Evolutionary conservation across 2,329 filamentous ascomycete genomes (phyloP), one percentile per base, ranked within the genome.

Genomic region (Geoglossum cookeanum): DNA sequence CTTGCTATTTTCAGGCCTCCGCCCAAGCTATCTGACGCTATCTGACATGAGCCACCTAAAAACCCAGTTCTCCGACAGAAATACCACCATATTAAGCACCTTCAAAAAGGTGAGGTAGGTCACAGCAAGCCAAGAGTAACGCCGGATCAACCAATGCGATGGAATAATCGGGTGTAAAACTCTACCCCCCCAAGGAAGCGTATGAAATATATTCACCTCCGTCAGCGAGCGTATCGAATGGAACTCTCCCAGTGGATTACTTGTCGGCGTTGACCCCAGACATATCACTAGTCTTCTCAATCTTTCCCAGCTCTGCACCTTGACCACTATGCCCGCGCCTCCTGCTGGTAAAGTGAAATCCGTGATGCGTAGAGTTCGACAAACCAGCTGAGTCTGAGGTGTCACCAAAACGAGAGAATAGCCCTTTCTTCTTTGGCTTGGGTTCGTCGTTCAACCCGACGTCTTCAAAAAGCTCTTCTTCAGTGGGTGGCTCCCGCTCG

Each of bases 381-480:
- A 62, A 61, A 48, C 64, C 63, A n/a, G 58, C 47, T 32, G 57
- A 49, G 57, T 64, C 64, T 42, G 61, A 62, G 57, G 67, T 69
- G 59, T 90, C 85, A 56, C 84, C 84, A 65, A 96, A 89, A 62
- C 85, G 82, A 54, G 87, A 78, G 62, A 97, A 87, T 66, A 95
- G 83, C 11, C 85, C 78, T 58, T 81, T 83, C 72, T 87, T 90
- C 74, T 87, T 89, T 15, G 77, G 71, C 63, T 81, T 82, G 54
- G 77, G 72, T 42, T 92, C 87, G 62, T 95, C 90, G 59, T 83
- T 80, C 51, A 97, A 73, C 3, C 88, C 88, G 7, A 97, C 87
- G 56, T 97, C 91, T 67, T 96, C 91, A 63, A 97, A 96, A 13
- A 75, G 75, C 65, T 94, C 87, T 64, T 92, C 87, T 47, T 80